These are phyloP conservation scores for Chenopodium suecicum DNA, from an alignment of 148 eudicot genomes.

Conservation along the genomic window DNA sequence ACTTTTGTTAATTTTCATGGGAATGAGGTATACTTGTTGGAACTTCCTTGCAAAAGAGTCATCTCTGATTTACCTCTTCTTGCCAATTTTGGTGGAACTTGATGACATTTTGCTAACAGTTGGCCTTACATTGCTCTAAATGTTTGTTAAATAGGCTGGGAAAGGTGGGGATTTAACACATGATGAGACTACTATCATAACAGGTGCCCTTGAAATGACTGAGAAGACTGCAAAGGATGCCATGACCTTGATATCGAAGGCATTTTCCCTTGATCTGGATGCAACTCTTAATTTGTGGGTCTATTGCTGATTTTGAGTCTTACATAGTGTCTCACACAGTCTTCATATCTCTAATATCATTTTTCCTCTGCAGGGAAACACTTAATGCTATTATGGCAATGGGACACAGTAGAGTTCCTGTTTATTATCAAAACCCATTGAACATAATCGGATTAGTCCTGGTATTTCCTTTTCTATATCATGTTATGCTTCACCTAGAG, in stretches of 20 bases:
- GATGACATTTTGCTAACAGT: not conserved
- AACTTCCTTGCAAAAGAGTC: not conserved
- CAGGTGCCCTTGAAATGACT: constrained; percentile 92
- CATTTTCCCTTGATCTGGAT: constrained; percentile 99
- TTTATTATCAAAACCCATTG: constrained; percentile 60
- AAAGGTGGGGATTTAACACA: constrained; percentile 97
- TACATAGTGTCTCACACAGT: constrained; percentile 10
- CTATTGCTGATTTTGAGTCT: constrained; percentile 37
- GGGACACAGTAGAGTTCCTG: constrained; percentile 98
- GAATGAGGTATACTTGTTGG: constrained; percentile 65
- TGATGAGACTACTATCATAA: constrained; percentile 95
- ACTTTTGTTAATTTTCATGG: constrained; percentile 96
- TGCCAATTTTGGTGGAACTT: not conserved
- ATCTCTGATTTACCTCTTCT: not conserved
- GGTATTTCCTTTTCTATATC: constrained; percentile 43
- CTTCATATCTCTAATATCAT: constrained; percentile 31
- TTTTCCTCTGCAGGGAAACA: constrained; percentile 64
- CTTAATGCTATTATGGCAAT: constrained; percentile 84
- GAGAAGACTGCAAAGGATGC: constrained; percentile 98
- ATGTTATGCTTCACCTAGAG: not conserved
- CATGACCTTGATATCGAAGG: constrained; percentile 94
- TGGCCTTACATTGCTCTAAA: constrained; percentile 5
- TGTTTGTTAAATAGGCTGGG: constrained; percentile 64
- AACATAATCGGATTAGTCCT: constrained; percentile 81
- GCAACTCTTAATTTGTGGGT: constrained; percentile 96